Percentiles rank a stretch among this genome's conserved stretches.
Evolutionary conservation across 352 stramenopile species (phyloP).

Genomic region (Phytophthora fragariae): DNA sequence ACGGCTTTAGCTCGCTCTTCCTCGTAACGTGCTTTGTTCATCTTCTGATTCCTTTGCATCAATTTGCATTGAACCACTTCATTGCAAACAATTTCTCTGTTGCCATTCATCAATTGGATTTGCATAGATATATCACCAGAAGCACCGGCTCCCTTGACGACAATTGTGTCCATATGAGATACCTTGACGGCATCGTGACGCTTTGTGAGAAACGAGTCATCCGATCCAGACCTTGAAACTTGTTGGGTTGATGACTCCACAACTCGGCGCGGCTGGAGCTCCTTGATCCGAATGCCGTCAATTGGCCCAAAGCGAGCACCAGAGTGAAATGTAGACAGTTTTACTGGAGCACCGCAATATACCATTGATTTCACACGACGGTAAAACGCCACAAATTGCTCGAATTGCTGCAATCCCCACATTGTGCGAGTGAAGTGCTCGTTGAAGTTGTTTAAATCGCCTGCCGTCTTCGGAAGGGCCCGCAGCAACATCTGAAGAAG

Average conservation of each 20-base stretch:
- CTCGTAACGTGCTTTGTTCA: not conserved
- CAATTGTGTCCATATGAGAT: conserved; percentile 11
- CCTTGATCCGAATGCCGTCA: not conserved
- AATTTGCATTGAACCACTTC: conserved; percentile 20
- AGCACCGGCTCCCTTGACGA: conserved; percentile 3
- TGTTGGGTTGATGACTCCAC: conserved; percentile 11
- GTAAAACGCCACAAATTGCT: conserved; percentile 19
- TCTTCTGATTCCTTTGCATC: not conserved
- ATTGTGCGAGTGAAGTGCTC: not conserved
- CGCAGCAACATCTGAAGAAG: not conserved
- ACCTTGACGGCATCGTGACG: conserved; percentile 1
- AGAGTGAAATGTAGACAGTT: conserved; percentile 21
- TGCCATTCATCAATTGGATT: conserved; percentile 10
- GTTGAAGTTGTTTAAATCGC: conserved; percentile 16
- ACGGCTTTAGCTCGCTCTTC: not conserved
- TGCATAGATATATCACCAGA: conserved; percentile 7
- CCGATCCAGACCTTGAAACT: not conserved
- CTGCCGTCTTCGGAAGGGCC: not conserved
- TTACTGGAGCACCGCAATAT: conserved; percentile 12
- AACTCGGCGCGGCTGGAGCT: not conserved
- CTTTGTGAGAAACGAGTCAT: not conserved
- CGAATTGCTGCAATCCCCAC: conserved; percentile 25
- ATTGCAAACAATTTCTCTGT: conserved; percentile 6
- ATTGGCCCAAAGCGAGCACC: conserved; percentile 9
- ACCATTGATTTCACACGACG: conserved; percentile 26